These are phyloP conservation scores for Geranium brycei DNA, from an alignment of 345 rosid species.

Conservation along the genomic window DNA sequence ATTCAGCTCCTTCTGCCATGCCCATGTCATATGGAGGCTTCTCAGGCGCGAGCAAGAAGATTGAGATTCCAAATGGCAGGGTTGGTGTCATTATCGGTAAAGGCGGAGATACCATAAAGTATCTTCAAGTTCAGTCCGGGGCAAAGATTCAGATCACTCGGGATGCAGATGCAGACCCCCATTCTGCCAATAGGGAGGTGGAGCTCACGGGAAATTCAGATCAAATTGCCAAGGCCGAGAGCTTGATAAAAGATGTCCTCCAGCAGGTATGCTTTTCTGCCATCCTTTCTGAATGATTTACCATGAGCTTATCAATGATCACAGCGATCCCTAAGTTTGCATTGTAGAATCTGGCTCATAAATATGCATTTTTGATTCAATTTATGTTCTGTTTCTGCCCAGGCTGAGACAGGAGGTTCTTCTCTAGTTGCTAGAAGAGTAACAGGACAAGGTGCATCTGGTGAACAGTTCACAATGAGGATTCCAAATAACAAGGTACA, in stretches of 20 bases:
- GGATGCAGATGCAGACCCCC: slow-evolving; percentile 86
- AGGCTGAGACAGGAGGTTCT: slow-evolving; percentile 94
- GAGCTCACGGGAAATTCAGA: slow-evolving; percentile 79
- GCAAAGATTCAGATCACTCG: slow-evolving; percentile 97
- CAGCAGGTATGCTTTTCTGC: slow-evolving; percentile 34
- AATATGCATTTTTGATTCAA: not conserved
- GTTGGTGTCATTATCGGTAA: slow-evolving; percentile 98
- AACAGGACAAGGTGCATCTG: slow-evolving; percentile 51
- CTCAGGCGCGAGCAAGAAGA: slow-evolving; percentile 68
- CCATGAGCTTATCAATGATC: too few species aligned
- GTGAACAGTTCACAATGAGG: slow-evolving; percentile 64
- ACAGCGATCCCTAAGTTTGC: not conserved
- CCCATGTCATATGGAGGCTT: slow-evolving; percentile 58
- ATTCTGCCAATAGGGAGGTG: slow-evolving; percentile 49
- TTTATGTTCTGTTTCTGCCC: slow-evolving; percentile 6
- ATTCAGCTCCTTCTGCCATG: slow-evolving; percentile 37
- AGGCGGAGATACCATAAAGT: slow-evolving; percentile 92
- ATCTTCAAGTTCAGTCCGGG: slow-evolving; percentile 87
- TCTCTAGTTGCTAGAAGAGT: slow-evolving; percentile 64
- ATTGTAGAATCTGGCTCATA: not conserved
- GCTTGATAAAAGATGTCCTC: slow-evolving; percentile 83
- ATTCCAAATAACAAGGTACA: slow-evolving; percentile 83
- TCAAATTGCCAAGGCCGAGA: slow-evolving; percentile 81
- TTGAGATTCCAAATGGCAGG: slow-evolving; percentile 82
- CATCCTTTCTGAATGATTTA: too few species aligned